Conservation (phyloP, 257 asterid species). For the Catharanthus roseus region DNA sequence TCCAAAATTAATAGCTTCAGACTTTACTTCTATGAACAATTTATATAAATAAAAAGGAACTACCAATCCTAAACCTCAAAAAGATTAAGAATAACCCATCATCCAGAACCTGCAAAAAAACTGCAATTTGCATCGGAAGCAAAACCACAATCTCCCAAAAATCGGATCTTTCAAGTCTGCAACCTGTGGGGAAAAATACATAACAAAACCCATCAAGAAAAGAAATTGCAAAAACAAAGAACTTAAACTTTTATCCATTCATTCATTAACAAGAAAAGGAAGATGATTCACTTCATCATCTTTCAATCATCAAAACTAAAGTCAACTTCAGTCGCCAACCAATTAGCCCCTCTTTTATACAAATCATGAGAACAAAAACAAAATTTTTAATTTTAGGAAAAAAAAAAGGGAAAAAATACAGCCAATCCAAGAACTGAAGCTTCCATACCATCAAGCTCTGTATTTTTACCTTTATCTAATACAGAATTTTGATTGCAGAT, state of each 20-base stretch:
- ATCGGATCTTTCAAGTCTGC: conserved; percentile 13
- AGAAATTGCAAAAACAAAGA: neutral
- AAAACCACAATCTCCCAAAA: conserved; percentile 10
- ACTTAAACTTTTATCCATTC: neutral
- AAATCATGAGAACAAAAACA: neutral
- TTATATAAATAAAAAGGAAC: neutral
- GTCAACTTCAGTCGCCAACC: conserved; percentile 5
- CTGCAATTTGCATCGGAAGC: neutral
- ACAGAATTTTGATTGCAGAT: conserved; percentile 38
- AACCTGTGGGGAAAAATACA: conserved; percentile 35
- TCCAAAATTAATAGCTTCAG: neutral
- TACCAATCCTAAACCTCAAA: neutral
- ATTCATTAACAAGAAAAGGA: neutral
- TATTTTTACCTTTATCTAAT: conserved; percentile 14
- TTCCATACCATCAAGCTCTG: conserved; percentile 24
- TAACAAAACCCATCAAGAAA: conserved; percentile 29
- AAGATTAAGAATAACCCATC: conserved; percentile 8
- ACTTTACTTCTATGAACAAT: neutral
- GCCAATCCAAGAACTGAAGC: conserved; percentile 25
- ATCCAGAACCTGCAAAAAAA: neutral
- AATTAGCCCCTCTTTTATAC: neutral
- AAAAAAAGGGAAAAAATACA: neutral
- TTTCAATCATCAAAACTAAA: neutral
- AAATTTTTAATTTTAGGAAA: conserved; percentile 10
- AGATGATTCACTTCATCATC: neutral